These are phyloP conservation scores for Alternaria sp. DNA, from an alignment of 2,329 filamentous ascomycete species.

Conservation along the genomic window DNA sequence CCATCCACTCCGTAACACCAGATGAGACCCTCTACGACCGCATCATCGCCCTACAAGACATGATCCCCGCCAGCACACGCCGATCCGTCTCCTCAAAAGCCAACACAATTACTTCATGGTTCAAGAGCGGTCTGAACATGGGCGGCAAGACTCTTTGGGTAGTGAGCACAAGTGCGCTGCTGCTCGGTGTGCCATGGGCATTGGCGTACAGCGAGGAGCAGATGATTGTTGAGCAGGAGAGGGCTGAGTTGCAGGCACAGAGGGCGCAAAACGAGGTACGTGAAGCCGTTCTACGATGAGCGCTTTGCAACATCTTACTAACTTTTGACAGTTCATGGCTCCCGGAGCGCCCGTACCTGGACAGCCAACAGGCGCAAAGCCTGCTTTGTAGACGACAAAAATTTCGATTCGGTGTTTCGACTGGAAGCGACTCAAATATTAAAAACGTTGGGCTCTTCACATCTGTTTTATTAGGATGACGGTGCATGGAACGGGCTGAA, in stretches of 20 bases:
- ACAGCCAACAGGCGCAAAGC: conserved; percentile 38
- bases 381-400: conserved; percentile 40
- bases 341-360: conserved; percentile 34
- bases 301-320: conserved; percentile 7
- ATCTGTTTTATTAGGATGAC: conserved; percentile 31
- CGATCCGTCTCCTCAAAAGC: conserved; percentile 57
- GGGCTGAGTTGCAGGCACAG: conserved; percentile 95
- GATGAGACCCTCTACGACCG: conserved; percentile 64
- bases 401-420: background rate
- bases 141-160: conserved; percentile 91
- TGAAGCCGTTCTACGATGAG: background rate
- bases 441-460: conserved; percentile 19
- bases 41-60: conserved; percentile 74
- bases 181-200: conserved; percentile 92
- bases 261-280: conserved; percentile 74
- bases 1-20: conserved; percentile 58
- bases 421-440: background rate
- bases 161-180: conserved; percentile 83
- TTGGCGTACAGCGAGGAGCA: conserved; percentile 95
- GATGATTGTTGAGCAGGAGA: conserved; percentile 96
- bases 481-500: conserved; percentile 13
- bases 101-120: conserved; percentile 61
- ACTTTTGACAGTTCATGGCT: conserved; percentile 40
- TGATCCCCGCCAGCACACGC: conserved; percentile 80
- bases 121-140: conserved; percentile 69